Evolutionary conservation across 129 eudicot species (phyloP), one percentile per base, ranked within the genome.

Genomic region (Gnaphalium uliginosum): DNA sequence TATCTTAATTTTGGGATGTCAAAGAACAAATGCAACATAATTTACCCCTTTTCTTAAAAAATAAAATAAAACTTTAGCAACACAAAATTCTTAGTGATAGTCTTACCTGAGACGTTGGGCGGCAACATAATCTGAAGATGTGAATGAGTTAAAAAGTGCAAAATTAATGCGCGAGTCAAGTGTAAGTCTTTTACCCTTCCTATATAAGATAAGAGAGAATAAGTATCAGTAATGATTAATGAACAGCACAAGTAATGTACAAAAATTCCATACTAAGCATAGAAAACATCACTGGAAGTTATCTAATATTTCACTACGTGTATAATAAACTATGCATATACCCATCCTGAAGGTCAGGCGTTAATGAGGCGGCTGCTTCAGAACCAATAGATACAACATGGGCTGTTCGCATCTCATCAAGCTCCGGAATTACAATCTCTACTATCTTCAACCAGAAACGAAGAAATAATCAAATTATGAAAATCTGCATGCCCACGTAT

Each of bases 381-480:
- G 99, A 84, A 73, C 99, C 99, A 84, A 94, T 85, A 13, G 99
- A 82, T 73, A 91, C 97, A 70, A 94, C 69, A 81, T 94, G 99
- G 46, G 99, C 91, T 22, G 83, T 61, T 72, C 92, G 93, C 99
- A 94, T 89, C 84, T 89, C 85, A 37, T 74, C 81, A 82, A 94
- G 82, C 83, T 94, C 99, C 2, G 99, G 99, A 76, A 91, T 87
- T 25, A 83, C 85, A 71, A 94, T 87, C 85, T 91, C 99, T 76
- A 76, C 83, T 48, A 81, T 80, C 99, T 94, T 81, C 54, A 77
- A 69, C 13, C 39, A 66, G 63, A 60, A 77, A 76, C 59, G 61
- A 18, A 21, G 13, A 71, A 63, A 35, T 17, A 54, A 32, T 61
- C 71, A 26, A 63, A 63, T 32, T 32, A 17, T 5, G 10, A 27